phyloP scores from a whole-genome alignment of 352 stramenopile genomes.

The Globisporangium emineosum region DNA sequence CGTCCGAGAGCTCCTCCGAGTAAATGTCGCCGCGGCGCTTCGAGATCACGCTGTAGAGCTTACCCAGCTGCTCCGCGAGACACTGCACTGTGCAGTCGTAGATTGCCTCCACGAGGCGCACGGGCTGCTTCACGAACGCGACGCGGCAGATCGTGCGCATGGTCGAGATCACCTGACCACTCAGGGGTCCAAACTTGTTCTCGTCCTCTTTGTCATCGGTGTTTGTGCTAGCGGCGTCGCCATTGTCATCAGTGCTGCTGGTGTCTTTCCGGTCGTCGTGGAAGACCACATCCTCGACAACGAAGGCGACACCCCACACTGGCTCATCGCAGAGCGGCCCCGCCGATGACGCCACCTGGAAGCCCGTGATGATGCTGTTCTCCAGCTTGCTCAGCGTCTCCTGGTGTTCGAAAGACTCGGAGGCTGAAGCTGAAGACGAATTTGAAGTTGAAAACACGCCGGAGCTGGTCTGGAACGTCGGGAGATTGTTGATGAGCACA shows the following conservation, averaged over 20 bases:
- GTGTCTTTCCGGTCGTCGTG: conserved; percentile 34
- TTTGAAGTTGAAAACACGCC: conserved; percentile 10
- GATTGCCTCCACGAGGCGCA: conserved; percentile 90
- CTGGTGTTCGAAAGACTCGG: conserved; percentile 14
- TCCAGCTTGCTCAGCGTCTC: conserved; percentile 57
- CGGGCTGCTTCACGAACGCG: conserved; percentile 80
- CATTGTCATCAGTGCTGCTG: conserved; percentile 10
- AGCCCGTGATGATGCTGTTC: conserved; percentile 81
- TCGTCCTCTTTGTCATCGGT: conserved; percentile 21
- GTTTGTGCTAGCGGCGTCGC: conserved; percentile 16
- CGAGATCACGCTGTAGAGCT: conserved; percentile 93
- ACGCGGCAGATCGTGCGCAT: conserved; percentile 73
- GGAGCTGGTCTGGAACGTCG: conserved; percentile 24
- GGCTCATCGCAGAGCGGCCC: conserved; percentile 90
- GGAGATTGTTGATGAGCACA: conserved; percentile 75
- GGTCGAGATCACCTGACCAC: conserved; percentile 77
- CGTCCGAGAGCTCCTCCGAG: conserved; percentile 87
- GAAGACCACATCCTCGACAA: conserved; percentile 79
- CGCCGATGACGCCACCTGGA: conserved; percentile 72
- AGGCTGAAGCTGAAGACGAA: background rate
- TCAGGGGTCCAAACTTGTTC: conserved; percentile 67
- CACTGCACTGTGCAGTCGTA: conserved; percentile 89
- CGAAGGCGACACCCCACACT: conserved; percentile 87
- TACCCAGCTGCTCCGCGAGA: conserved; percentile 89
- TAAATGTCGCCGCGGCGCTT: conserved; percentile 91